Base-by-base conservation (phyloP, 805 yeast genomes). In the Wickerhamomyces subpelliculosus region DNA sequence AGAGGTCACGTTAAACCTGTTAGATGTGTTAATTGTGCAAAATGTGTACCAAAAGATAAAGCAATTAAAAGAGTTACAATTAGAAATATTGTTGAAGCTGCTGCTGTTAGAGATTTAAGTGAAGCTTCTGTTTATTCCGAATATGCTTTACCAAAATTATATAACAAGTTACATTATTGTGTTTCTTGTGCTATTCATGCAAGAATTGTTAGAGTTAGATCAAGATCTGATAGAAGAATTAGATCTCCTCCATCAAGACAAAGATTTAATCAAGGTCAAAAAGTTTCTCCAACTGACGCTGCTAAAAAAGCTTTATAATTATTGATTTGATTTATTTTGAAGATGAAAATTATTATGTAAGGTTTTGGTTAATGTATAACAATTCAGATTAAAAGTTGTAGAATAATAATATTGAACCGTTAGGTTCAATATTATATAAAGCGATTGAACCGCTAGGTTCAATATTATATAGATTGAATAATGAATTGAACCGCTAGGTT, bases 1-100 rank as follows among this genome's bases (percentile, higher is more conserved):
- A 93, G 99, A 87, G 99, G 99, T 71, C 97, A 93, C 96, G 96
- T 86, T 74, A 86, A 85, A 75, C 95, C 96, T 70, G 97, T 90
- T 67, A 89, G 99, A 84, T 93, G 99, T 81, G 84, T 88, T 68
- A 93, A 93, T 96, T 93, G 99, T 77, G 84, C 96, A 64, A 87
- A 95, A 75, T 86, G 95, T 79, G 96, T 93, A 64, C 97, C 98
- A 70, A 93, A 93, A 85, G 99, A 93, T 73, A 93, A 93, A 84
- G 97, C 98, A 73, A 93, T 93, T 86, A 93, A 93, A 93, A 87
- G 99, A 79, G 95, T 93, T 81, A 88, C 96, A 73, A 83, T 93
- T 85, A 86, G 97, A 80, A 93, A 93, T 95, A 93, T 93, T 90
- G 99, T 93, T 63, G 99, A 93, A 81, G 93, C 96, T 61, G 98